Base-by-base conservation (phyloP, 148 eudicot genomes). In the Rhododendron mucronatum region DNA sequence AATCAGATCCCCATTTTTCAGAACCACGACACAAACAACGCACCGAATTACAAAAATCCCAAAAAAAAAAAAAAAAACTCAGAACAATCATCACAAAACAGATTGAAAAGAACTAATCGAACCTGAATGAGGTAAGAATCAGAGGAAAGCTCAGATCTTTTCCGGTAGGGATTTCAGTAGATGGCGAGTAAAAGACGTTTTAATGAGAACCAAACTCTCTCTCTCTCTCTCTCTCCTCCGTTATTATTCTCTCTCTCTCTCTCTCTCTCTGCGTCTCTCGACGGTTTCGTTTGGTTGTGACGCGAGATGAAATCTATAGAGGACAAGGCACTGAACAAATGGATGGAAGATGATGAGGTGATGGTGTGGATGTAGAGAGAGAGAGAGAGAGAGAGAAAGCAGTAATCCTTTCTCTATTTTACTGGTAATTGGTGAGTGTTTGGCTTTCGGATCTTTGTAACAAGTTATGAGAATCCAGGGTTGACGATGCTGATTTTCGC, bases 301-400 rank as follows among this genome's bases (percentile, higher is more conserved):
- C 20, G 59, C 12, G 18, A 55, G 86, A 74, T 37, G 47, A 1
- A 71, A 83, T 48, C 85, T 45, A 48, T 47, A 65, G 77, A 45
- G 11, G 85, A 44, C 85, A 83, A 48, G 79, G 61, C 85, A 71
- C 79, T 83, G 78, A 83, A 76, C 57, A 83, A n/a, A 83, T 18
- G 57, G 39, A 83, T 83, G 85, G 18, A 71, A 83, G 53, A 48
- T 83, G 78, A 80, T 35, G 83, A 12, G 51, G 21, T 74, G 28
- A 53, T 7, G 79, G 44, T 65, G 65, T 44, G 33, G 77, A 48
- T 76, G 16, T 23, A 45, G 71, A 44, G 81, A 76, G 71, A 84
- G 86, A 84, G 86, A 84, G 86, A 84, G 86, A 45, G 85, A 81
- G 82, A 51, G 63, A 21, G 23, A n/a, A 44, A 13, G 83, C 75